A percentile compares a stretch with the other conserved stretches of the same genome.
Conservation (phyloP, 2,329 filamentous ascomycete species). For the Microdochium trichocladiopsis region DNA sequence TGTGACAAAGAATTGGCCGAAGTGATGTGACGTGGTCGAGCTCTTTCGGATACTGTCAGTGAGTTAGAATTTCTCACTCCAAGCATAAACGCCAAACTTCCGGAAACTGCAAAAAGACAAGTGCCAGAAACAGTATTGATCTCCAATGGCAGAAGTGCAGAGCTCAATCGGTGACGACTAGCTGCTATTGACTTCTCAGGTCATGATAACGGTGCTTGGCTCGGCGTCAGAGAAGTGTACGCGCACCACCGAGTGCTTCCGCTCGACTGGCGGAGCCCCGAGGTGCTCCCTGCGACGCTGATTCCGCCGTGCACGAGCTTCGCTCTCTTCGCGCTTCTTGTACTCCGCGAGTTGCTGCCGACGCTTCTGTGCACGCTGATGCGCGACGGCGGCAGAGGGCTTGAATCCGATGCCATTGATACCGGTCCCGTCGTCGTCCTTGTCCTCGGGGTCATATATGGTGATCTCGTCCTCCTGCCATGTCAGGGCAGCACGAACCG, state of each 20-base stretch:
- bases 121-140: not conserved
- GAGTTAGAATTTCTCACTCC: not conserved
- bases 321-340: slow-evolving; percentile 50
- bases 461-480: slow-evolving; percentile 66
- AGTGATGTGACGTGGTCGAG: not conserved
- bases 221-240: slow-evolving; percentile 23
- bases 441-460: slow-evolving; percentile 55
- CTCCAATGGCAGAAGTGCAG: not conserved
- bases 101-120: not conserved
- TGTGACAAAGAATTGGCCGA: not conserved
- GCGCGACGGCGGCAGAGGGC: slow-evolving; percentile 54
- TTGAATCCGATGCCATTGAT: slow-evolving; percentile 64
- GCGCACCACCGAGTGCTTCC: slow-evolving; percentile 17
- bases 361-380: slow-evolving; percentile 48
- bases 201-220: slow-evolving; percentile 19
- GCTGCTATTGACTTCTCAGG: slow-evolving; percentile 5
- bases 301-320: slow-evolving; percentile 50
- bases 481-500: slow-evolving; percentile 51
- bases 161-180: too few species aligned
- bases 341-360: slow-evolving; percentile 57
- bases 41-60: not conserved
- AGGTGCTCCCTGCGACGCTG: slow-evolving; percentile 36
- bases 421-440: slow-evolving; percentile 60
- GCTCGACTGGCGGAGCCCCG: slow-evolving; percentile 14
- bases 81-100: not conserved